Evolutionary conservation across 495 filamentous ascomycete genomes (phyloP).

Genomic region (Zalerion maritima): DNA sequence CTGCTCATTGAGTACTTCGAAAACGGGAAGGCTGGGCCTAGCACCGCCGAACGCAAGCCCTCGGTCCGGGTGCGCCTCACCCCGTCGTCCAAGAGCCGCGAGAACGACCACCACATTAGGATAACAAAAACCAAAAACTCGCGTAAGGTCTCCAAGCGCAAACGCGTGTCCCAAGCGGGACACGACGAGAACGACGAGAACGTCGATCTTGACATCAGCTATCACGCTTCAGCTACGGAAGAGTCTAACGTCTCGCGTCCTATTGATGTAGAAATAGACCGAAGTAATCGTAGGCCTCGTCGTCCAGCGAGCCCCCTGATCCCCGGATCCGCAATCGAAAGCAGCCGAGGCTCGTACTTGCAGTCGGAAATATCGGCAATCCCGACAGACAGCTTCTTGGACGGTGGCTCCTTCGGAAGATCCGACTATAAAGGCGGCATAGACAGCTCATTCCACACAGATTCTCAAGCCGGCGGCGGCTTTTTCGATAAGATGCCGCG

Average conservation of each 20-base stretch:
- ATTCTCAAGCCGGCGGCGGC: slow-evolving; percentile 24
- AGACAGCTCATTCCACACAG: no score
- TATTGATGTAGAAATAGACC: slow-evolving; percentile 73
- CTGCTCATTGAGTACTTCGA: slow-evolving; percentile 98
- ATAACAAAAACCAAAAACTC: slow-evolving; percentile 56
- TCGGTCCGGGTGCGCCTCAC: slow-evolving; percentile 93
- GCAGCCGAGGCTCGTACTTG: slow-evolving; percentile 46
- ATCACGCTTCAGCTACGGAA: slow-evolving; percentile 60
- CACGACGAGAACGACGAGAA: slow-evolving; percentile 37
- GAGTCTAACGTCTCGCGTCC: slow-evolving; percentile 60
- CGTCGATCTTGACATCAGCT: slow-evolving; percentile 33
- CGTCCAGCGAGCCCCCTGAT: slow-evolving; percentile 41
- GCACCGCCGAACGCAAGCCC: slow-evolving; percentile 47
- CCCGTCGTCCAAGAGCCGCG: slow-evolving; percentile 46
- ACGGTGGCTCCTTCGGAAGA: slow-evolving; percentile 45
- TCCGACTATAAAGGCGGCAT: no score
- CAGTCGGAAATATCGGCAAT: slow-evolving; percentile 81
- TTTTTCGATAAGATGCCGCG: slow-evolving; percentile 34
- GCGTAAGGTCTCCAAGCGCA: slow-evolving; percentile 41
- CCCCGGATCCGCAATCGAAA: slow-evolving; percentile 29
- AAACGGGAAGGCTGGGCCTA: slow-evolving; percentile 48
- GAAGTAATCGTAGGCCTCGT: slow-evolving; percentile 23
- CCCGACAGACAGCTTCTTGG: slow-evolving; percentile 80
- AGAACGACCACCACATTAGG: slow-evolving; percentile 59
- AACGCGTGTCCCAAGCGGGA: slow-evolving; percentile 32